Percentiles rank a stretch among this genome's conserved stretches.
Conservation (phyloP, 2,329 filamentous ascomycete genomes). For the Alternaria ventricosa region DNA sequence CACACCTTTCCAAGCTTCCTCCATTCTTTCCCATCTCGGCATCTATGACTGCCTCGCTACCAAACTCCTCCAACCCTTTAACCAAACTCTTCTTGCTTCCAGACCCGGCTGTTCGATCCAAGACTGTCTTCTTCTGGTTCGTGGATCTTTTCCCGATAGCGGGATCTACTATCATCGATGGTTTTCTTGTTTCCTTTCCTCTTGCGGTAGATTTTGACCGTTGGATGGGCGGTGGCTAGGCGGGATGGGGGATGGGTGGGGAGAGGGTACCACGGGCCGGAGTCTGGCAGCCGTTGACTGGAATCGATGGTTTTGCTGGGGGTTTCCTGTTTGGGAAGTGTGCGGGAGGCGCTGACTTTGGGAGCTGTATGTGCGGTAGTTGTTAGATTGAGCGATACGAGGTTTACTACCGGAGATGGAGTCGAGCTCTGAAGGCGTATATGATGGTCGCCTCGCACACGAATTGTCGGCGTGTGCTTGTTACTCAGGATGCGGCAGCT, state of each 20-base stretch:
- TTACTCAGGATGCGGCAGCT: not conserved
- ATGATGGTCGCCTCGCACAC: not conserved
- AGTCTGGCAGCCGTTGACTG: slow-evolving; percentile 8
- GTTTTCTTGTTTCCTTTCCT: not conserved
- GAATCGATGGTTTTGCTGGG: not conserved
- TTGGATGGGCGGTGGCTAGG: not conserved
- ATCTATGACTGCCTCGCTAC: not conserved
- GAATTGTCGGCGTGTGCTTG: not conserved
- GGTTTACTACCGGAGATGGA: not conserved
- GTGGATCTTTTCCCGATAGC: slow-evolving; percentile 2
- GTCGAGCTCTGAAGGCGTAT: not conserved
- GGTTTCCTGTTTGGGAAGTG: slow-evolving; percentile 5
- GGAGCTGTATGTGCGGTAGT: not conserved
- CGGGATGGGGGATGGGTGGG: not conserved
- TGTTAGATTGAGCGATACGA: not conserved
- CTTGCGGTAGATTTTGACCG: slow-evolving; percentile 2
- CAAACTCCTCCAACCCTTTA: not conserved
- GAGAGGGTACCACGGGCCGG: not conserved
- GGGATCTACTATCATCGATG: slow-evolving; percentile 4
- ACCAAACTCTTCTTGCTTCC: not conserved
- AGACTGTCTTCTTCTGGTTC: not conserved
- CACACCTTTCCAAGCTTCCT: not conserved
- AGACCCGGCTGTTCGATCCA: not conserved
- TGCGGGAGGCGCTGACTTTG: not conserved
- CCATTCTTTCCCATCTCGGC: not conserved